phyloP scores from a whole-genome alignment of 176 grass and related monocot genomes.

The Alloteropsis semialata region DNA sequence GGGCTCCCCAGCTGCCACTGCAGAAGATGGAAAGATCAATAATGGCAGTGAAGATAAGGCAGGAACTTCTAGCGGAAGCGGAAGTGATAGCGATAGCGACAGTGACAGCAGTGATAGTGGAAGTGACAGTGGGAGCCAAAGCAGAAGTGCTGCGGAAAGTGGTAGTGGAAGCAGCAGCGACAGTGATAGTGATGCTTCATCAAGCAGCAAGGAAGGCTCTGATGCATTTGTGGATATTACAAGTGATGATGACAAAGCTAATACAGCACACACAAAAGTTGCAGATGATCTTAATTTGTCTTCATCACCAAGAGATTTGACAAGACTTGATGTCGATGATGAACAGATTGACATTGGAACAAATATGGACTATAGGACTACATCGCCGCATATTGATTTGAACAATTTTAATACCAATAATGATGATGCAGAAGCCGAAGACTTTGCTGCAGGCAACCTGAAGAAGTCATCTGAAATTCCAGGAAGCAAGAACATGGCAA shows the following conservation, averaged over 20 bases:
- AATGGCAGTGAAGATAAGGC: constrained; percentile 74
- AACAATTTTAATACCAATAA: constrained; percentile 56
- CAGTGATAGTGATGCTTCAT: constrained; percentile 89
- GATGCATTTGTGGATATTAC: constrained; percentile 92
- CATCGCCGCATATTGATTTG: constrained; percentile 58
- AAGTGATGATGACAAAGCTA: constrained; percentile 74
- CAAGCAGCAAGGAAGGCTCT: constrained; percentile 88
- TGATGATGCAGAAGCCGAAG: constrained; percentile 34
- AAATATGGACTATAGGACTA: constrained; percentile 47
- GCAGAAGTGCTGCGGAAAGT: constrained; percentile 59
- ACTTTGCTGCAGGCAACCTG: constrained; percentile 19
- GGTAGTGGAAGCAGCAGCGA: constrained; percentile 80
- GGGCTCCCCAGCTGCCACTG: constrained; percentile 44
- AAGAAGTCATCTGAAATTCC: constrained; percentile 34
- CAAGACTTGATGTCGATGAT: constrained; percentile 47
- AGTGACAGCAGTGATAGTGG: constrained; percentile 89
- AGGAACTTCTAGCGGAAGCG: constrained; percentile 69
- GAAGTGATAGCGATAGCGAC: constrained; percentile 87
- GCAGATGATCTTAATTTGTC: constrained; percentile 59
- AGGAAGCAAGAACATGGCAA: constrained; percentile 25
- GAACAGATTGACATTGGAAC: constrained; percentile 55
- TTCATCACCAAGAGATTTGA: constrained; percentile 40
- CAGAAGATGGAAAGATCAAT: constrained; percentile 35
- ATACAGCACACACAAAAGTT: constrained; percentile 40
- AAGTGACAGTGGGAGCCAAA: constrained; percentile 86